Evolutionary conservation across 352 stramenopile species (phyloP), one percentile per base, ranked within the genome.

Genomic region (Pythium phragmiticola): DNA sequence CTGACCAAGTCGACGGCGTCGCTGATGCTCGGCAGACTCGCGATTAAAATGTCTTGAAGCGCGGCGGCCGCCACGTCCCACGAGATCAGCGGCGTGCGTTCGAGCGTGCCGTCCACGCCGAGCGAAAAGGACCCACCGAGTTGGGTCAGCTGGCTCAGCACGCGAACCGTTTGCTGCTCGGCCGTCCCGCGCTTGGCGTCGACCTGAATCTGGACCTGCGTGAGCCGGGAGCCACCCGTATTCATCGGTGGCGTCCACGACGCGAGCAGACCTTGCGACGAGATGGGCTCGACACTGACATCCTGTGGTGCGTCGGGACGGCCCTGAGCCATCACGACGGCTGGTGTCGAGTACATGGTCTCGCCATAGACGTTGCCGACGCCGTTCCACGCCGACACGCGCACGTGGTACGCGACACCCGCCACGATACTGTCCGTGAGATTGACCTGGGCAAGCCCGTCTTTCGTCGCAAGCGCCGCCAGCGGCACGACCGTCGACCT

Each of bases 301-400:
- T 92, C 82, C 49, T 70, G 69, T 5, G 86, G 80, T 0, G 60
- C 16, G 23, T 82, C 81, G 0, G 83, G 82, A 1, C 47, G 37
- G 0, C 5, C 61, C 30, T 87, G 77, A 1, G 77, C 74, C 11
- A 67, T 28, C 30, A 76, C 68, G 9, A 83, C 57, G n/a, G 90
- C 88, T 11, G 92, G 92, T 3, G 82, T 95, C 0, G 80, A 91
- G 55, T 90, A 89, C 49, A 76, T 84, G 1, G 77, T 81, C 23
- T 90, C 74, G 17, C 94, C 88, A 64, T 95, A 97, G 4, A 88
- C 65, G 17, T 87, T 82, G 5, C 91, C 80, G 3, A 98, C 93
- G 28, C 95, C 92, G 63, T 98, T 98, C 80, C 84, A 98, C 7
- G 95, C 88, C n/a, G 90, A 92, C 0, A 99, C 87, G 6, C 89